Base-by-base conservation (phyloP, 2,329 filamentous ascomycete genomes). In the Penicillium sp. region DNA sequence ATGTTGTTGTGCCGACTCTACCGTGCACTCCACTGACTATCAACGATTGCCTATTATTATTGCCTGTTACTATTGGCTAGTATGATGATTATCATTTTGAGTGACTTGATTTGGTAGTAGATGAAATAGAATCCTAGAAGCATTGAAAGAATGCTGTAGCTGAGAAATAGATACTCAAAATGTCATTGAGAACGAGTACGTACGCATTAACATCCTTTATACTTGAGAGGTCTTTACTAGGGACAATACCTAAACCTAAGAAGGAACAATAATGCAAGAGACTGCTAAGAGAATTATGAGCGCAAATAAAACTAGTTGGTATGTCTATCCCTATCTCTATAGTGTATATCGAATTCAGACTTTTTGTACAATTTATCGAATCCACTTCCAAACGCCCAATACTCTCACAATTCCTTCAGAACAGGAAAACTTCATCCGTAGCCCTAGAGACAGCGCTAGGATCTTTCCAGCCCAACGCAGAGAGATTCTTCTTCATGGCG, bases 401-500 rank as follows among this genome's bases (percentile, higher is more conserved):
- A 13, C 29, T 6, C 29, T 9, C 16, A 23, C 11, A n/a, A 44
- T 14, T 1, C 7, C 42, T 7, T 32, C 23, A 44, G 7, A 44
- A 44, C 16, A 44, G 4, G 29, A 44, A 44, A 7, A 44, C 7
- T 16, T 44, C 27, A n/a, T 84, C 81, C 0, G 70, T 71, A 62
- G 79, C 76, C 66, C 80, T 83, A 2, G 76, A 68, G 9, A 78
- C 69, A 2, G 77, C 71, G 0, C 78, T 76, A 0, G 81, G 78
- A 50, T 75, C 71, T 51, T 79, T 70, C 57, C 78, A 84, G 0
- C 81, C 82, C 35, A 84, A 46, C 10, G 69, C 70, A 1, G 67
- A 70, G 50, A 84, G 60, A 8, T 67, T 68, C 61, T 76, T 79
- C 73, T 84, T 85, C 32, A 78, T 74, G 0, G 80, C 81, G 35